phyloP scores from a whole-genome alignment of 441 rosid species.

The Adansonia rubrostipa region DNA sequence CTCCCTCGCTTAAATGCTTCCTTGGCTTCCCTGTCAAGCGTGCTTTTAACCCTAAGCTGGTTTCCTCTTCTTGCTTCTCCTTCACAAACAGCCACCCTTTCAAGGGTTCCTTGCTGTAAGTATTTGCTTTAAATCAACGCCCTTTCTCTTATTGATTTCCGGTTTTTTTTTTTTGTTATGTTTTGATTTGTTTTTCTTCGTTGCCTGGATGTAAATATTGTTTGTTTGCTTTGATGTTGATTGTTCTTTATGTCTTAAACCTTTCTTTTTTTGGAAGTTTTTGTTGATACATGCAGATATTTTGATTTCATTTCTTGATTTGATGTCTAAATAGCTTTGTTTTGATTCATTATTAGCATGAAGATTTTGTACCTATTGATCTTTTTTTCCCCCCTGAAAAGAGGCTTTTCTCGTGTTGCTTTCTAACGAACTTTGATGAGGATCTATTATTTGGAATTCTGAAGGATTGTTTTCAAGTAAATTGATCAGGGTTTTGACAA shows the following conservation, averaged over 20 bases:
- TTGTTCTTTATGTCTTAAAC: neutral
- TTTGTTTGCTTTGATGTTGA: neutral
- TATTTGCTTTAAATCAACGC: neutral
- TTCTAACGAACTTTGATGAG: too few species aligned
- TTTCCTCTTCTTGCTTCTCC: constrained; percentile 33
- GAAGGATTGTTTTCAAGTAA: neutral
- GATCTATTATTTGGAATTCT: neutral
- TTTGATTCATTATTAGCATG: neutral
- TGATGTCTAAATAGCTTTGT: neutral
- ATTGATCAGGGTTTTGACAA: neutral
- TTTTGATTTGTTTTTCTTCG: neutral
- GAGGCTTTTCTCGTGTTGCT: too few species aligned
- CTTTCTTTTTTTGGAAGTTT: neutral
- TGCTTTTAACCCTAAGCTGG: neutral
- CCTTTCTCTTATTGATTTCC: constrained; percentile 1
- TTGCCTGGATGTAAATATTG: neutral
- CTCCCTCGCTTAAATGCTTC: constrained; percentile 34
- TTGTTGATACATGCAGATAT: constrained; percentile 3
- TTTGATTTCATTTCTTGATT: neutral
- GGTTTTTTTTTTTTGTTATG: constrained; percentile 21
- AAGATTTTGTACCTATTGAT: neutral
- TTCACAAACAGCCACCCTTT: constrained; percentile 37
- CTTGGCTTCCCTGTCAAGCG: neutral
- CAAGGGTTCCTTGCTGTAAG: constrained; percentile 58
- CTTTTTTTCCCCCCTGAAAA: too few species aligned